Percentiles rank a stretch among this genome's conserved stretches.
phyloP scores from a whole-genome alignment of 768 basidiomycete genomes.

The Scleroderma citrinum region DNA sequence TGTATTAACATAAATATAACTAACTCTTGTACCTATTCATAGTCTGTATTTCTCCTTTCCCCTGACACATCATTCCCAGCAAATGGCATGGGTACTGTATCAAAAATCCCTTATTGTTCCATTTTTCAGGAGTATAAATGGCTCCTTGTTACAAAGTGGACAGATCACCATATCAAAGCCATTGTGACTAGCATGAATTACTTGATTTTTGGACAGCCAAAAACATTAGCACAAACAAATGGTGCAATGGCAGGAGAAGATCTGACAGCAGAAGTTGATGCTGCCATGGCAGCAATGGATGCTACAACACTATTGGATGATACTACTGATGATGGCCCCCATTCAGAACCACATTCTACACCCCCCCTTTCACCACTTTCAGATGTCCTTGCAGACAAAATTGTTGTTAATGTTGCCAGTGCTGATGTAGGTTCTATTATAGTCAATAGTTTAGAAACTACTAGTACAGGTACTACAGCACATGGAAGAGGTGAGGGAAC shows the following conservation, averaged over 20 bases:
- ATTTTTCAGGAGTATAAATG: not conserved
- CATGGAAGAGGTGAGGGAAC: too few species aligned
- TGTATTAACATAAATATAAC: not conserved
- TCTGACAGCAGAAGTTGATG: not conserved
- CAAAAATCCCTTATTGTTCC: not conserved
- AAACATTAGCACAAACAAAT: too few species aligned
- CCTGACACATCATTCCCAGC: not conserved
- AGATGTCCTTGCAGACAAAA: not conserved
- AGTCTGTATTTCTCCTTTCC: not conserved
- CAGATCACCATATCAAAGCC: not conserved
- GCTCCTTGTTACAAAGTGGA: not conserved
- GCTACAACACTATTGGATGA: not conserved
- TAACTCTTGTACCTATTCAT: too few species aligned
- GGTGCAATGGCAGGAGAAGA: not conserved
- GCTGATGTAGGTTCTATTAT: too few species aligned
- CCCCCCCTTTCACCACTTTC: not conserved
- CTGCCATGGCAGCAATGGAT: not conserved
- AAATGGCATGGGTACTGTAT: not conserved
- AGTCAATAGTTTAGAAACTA: too few species aligned
- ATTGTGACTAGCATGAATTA: not conserved
- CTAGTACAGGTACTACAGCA: too few species aligned
- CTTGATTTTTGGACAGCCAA: not conserved
- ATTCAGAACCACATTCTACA: not conserved
- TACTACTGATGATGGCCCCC: not conserved
- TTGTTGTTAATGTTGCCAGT: not conserved